Evolutionary conservation across 1,284 basidiomycete species (phyloP), one percentile per base, ranked within the genome.

Genomic region (Malassezia slooffiae): DNA sequence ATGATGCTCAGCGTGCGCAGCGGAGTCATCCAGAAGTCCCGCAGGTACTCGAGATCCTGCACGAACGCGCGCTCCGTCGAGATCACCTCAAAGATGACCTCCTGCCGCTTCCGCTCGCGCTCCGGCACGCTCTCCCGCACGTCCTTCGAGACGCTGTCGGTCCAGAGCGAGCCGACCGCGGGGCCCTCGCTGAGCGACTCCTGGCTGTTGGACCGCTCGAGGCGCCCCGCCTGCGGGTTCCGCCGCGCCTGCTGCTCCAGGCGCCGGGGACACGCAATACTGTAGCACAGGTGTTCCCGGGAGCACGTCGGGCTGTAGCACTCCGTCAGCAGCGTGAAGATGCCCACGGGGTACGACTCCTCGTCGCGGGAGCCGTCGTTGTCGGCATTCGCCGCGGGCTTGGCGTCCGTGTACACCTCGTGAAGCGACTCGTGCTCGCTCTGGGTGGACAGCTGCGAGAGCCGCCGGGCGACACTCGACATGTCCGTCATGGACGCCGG

Each of bases 251-350:
- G 90, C 71, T 96, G 90, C 71, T 97, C 91, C 48, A 96, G 72
- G 44, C 91, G 74, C 40, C 91, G 73, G 0, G 93, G 93, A 71
- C 93, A 99, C 31, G 89, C 88, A 58, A 95, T 96, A 56, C 84
- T 87, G 72, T 99, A 97, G 73, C 93, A 99, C 13, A 96, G 73
- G 51, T 79, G 79, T 64, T 95, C 89, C 42, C 85, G 77, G 27
- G 87, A 85, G 72, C 93, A 97, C 20, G 93, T 99, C 13, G 93
- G 89, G 32, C 88, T 93, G 74, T 97, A 97, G 71, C 93, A 99
- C 67, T 93, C 88, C 1, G 90, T 93, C 47, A 99, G 75, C 26
- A 96, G 77, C 1, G 91, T 97, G 70, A 97, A 97, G 13, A 97
- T 90, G 33, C 93, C 93, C 1, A 84, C 82, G 1, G 93, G 93